phyloP scores from a whole-genome alignment of 805 yeast genomes.

The Starmerella scarabaei region DNA sequence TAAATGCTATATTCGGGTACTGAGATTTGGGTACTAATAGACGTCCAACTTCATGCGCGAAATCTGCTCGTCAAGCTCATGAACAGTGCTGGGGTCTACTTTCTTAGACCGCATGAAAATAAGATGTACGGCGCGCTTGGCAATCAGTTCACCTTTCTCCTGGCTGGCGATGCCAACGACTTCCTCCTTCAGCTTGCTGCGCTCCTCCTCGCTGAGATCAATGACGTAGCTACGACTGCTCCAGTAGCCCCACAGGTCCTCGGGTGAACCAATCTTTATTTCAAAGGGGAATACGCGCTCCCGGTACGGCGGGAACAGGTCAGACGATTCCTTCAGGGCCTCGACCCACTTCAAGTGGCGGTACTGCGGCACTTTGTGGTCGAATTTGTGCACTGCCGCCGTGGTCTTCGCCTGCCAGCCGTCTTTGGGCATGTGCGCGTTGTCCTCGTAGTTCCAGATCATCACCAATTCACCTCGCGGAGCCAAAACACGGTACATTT shows the following conservation, averaged over 20 bases:
- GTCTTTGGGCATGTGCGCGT: conserved; percentile 21
- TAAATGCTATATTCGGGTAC: no score
- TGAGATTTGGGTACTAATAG: no score
- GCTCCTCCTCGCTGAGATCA: conserved; percentile 30
- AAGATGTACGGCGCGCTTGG: conserved; percentile 22
- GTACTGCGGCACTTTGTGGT: conserved; percentile 43
- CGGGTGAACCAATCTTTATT: conserved; percentile 14
- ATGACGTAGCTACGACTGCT: conserved; percentile 44
- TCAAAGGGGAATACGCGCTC: conserved; percentile 29
- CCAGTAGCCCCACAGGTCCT: conserved; percentile 39
- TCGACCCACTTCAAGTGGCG: conserved; percentile 37
- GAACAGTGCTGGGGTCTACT: neutral
- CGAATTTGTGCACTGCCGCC: conserved; percentile 29
- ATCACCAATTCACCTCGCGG: conserved; percentile 40
- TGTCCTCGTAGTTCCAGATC: conserved; percentile 46
- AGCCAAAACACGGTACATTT: conserved; percentile 39
- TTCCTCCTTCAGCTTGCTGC: conserved; percentile 23
- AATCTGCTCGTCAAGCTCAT: neutral
- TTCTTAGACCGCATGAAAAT: conserved; percentile 16
- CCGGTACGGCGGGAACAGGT: conserved; percentile 28
- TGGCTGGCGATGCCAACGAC: conserved; percentile 20
- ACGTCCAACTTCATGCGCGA: no score
- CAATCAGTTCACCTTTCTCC: conserved; percentile 10
- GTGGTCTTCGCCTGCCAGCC: conserved; percentile 32
- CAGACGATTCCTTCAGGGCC: conserved; percentile 26